phyloP scores from a whole-genome alignment of 768 basidiomycete genomes.

The Hydnomerulius pinastri region DNA sequence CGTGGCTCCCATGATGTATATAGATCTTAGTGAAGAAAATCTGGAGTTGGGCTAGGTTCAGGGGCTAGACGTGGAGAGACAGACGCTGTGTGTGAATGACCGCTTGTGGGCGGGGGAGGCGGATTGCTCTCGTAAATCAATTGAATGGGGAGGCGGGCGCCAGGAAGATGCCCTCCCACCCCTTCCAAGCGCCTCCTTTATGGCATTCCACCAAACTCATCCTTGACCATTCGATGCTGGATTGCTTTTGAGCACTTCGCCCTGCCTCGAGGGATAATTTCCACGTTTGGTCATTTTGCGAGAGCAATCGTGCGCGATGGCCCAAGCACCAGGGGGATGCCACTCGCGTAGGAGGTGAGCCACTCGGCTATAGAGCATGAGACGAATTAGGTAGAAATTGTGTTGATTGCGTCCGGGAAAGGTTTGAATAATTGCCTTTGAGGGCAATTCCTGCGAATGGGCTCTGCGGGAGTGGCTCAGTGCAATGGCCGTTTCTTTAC shows the following conservation, averaged over 20 bases:
- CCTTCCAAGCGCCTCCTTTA: constrained; percentile 20
- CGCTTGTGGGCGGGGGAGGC: background rate
- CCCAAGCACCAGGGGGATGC: constrained; percentile 17
- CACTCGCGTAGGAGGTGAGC: constrained; percentile 20
- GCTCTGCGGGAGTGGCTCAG: background rate
- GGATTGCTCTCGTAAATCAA: background rate
- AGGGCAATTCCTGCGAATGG: background rate
- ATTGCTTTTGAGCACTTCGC: constrained; percentile 28
- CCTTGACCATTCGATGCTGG: constrained; percentile 15
- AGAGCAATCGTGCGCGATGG: constrained; percentile 21
- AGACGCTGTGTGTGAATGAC: background rate
- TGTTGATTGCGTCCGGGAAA: background rate
- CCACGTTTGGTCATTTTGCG: constrained; percentile 17
- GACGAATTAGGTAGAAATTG: constrained; percentile 10
- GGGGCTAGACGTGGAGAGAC: background rate
- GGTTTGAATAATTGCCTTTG: background rate
- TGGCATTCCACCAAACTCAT: constrained; percentile 11
- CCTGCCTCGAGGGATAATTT: constrained; percentile 20
- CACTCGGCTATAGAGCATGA: constrained; percentile 22
- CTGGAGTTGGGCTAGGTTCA: background rate
- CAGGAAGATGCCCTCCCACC: constrained; percentile 4
- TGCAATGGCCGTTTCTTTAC: background rate
- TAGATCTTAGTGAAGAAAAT: background rate
- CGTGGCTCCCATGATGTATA: constrained; percentile 7
- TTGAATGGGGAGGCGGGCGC: background rate